These are phyloP conservation scores for Trichosporon sp. DNA, from an alignment of 1,284 basidiomycete genomes.

Conservation along the genomic window DNA sequence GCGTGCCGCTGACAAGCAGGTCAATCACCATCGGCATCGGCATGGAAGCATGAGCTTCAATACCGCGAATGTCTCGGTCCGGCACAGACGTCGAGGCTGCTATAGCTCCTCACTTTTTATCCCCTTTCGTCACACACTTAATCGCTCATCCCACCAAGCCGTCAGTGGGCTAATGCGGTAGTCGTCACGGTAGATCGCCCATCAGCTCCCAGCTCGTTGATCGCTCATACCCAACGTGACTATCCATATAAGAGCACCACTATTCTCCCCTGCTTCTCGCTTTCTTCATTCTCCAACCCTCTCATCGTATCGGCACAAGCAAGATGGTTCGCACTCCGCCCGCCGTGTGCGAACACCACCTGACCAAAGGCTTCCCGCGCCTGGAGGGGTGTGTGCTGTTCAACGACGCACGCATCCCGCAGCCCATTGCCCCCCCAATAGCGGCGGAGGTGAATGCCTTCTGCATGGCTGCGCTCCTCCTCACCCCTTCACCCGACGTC, in stretches of 20 bases:
- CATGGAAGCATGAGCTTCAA: neutral
- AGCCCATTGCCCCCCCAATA: neutral
- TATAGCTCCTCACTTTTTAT: neutral
- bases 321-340: conserved; percentile 1
- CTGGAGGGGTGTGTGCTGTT: neutral
- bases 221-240: neutral
- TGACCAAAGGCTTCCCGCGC: neutral
- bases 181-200: neutral
- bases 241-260: neutral
- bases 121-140: neutral
- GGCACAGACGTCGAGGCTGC: too few relatives aligned
- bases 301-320: neutral
- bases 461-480: neutral
- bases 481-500: neutral
- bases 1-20: neutral
- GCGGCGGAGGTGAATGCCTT: neutral
- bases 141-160: neutral
- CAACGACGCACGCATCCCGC: neutral
- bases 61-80: neutral
- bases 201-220: neutral
- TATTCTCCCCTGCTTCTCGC: neutral
- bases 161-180: neutral
- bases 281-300: neutral
- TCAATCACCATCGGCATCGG: neutral
- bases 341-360: neutral